Conservation (phyloP, 75 land plant species). For the Chamaecyparis obtusa region DNA sequence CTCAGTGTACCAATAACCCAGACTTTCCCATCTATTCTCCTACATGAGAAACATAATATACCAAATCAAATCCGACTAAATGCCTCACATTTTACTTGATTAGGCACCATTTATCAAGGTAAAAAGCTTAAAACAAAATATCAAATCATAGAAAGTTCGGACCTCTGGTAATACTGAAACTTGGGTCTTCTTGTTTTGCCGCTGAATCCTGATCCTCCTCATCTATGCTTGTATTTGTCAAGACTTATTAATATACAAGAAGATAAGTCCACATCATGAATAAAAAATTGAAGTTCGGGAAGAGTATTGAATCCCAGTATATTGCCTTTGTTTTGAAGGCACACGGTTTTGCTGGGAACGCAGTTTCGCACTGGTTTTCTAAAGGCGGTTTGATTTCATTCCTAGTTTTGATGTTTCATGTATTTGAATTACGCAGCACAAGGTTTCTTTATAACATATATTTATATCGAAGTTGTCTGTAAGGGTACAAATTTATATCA, state of each 20-base stretch:
- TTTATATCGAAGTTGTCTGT: too few species aligned
- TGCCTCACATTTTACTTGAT: background rate
- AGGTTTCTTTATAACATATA: background rate
- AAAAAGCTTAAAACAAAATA: background rate
- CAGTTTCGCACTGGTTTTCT: background rate
- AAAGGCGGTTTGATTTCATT: background rate
- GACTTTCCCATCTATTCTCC: background rate
- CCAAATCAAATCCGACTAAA: background rate
- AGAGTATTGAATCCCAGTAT: background rate
- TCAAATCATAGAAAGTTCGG: background rate
- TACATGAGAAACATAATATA: background rate
- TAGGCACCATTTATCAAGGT: background rate
- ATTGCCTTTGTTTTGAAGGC: constrained; percentile 4
- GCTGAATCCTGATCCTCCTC: background rate
- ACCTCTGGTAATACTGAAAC: background rate
- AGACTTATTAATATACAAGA: background rate
- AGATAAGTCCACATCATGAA: background rate
- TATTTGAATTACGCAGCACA: background rate
- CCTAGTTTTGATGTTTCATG: background rate
- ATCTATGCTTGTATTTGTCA: background rate
- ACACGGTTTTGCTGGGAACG: background rate
- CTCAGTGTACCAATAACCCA: background rate
- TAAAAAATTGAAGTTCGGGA: background rate
- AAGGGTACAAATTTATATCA: too few species aligned
- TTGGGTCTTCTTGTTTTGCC: background rate